phyloP scores from a whole-genome alignment of 2,329 filamentous ascomycete species.

The Aspergillus sp. region DNA sequence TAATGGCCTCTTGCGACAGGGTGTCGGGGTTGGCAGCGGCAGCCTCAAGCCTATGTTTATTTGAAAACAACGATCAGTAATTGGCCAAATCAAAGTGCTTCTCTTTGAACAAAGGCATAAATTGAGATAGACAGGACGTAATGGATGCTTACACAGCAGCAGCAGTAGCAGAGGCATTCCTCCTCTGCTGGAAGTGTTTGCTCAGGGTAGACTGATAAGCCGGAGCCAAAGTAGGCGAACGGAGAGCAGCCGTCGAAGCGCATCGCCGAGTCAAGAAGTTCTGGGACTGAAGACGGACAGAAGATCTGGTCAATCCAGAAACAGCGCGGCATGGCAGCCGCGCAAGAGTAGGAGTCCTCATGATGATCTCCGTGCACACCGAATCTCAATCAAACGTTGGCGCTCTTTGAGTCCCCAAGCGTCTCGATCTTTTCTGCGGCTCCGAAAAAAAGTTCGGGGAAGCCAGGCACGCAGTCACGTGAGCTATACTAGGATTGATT shows the following conservation, averaged over 20 bases:
- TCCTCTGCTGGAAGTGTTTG: conserved; percentile 45
- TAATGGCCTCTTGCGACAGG: conserved; percentile 66
- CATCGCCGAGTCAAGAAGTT: conserved; percentile 42
- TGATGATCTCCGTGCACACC: conserved; percentile 33
- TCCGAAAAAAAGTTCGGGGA: conserved; percentile 41
- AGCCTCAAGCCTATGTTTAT: conserved; percentile 53
- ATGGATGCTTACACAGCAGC: conserved; percentile 45
- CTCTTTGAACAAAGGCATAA: neutral
- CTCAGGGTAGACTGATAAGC: conserved; percentile 40
- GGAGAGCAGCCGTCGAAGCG: conserved; percentile 39
- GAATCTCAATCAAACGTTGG: conserved; percentile 28
- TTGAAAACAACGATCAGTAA: conserved; percentile 16
- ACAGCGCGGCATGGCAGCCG: conserved; percentile 43
- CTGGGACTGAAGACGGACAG: conserved; percentile 38
- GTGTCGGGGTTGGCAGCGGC: conserved; percentile 58
- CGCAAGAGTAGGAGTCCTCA: conserved; percentile 45
- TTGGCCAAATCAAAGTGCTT: neutral
- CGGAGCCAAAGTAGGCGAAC: conserved; percentile 34
- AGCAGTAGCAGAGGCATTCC: conserved; percentile 46
- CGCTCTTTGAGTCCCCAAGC: conserved; percentile 25
- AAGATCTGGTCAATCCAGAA: conserved; percentile 37
- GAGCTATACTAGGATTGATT: conserved; percentile 12
- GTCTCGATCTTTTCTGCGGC: conserved; percentile 27
- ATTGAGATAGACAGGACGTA: neutral
- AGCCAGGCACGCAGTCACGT: conserved; percentile 40